Conservation (phyloP, 1,139 yeast species). For the Candida sanyaensis region DNA sequence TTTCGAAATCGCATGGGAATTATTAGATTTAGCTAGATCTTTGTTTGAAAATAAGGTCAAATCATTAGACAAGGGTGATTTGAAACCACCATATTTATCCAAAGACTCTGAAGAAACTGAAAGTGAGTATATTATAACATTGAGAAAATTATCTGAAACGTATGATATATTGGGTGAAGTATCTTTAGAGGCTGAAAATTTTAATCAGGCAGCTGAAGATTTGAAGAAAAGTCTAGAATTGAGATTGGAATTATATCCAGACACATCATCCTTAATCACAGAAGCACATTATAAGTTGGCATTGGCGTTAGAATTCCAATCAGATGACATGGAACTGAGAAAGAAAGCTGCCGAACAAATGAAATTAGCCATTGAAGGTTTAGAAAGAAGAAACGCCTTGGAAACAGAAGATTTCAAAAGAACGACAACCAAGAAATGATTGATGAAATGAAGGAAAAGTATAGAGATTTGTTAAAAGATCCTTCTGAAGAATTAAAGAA, state of each 20-base stretch:
- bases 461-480: constrained; percentile 54
- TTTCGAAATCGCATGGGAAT: constrained; percentile 87
- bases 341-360: constrained; percentile 59
- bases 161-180: constrained; percentile 87
- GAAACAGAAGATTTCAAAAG: constrained; percentile 34
- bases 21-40: constrained; percentile 73
- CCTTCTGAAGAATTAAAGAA: constrained; percentile 52
- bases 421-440: constrained; percentile 53
- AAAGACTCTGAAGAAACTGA: constrained; percentile 31
- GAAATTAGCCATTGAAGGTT: constrained; percentile 61
- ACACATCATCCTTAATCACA: constrained; percentile 60
- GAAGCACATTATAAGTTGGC: constrained; percentile 85
- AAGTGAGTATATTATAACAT: constrained; percentile 35
- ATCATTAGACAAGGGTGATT: constrained; percentile 17
- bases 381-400: constrained; percentile 40
- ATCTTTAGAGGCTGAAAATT: constrained; percentile 82
- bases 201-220: constrained; percentile 73
- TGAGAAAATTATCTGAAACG: constrained; percentile 67
- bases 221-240: constrained; percentile 57
- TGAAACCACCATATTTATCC: constrained; percentile 33
- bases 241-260: constrained; percentile 54
- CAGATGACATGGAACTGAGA: constrained; percentile 51
- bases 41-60: constrained; percentile 53
- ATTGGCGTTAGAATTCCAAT: constrained; percentile 72
- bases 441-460: constrained; percentile 53